Evolutionary conservation across 495 filamentous ascomycete genomes (phyloP).

Genomic region (Daldinia decipiens): DNA sequence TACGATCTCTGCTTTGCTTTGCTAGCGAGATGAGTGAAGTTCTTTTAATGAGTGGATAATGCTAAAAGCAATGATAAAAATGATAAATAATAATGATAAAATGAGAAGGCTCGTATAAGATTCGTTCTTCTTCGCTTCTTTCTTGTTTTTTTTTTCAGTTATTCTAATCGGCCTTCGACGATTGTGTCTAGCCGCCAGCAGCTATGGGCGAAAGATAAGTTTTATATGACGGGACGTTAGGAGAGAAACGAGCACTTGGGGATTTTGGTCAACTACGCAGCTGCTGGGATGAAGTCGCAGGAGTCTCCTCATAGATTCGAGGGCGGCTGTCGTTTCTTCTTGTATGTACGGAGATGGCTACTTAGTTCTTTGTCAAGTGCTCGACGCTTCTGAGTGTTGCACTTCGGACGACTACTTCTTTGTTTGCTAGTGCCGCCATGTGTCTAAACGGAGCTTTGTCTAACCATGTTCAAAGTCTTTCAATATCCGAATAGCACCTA

Average conservation of each 20-base stretch:
- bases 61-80: not conserved
- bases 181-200: slow-evolving; percentile 49
- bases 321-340: slow-evolving; percentile 45
- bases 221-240: slow-evolving; percentile 31
- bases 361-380: slow-evolving; percentile 38
- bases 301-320: slow-evolving; percentile 32
- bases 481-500: slow-evolving; percentile 29
- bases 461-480: slow-evolving; percentile 41
- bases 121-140: not conserved
- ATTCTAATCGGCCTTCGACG: slow-evolving; percentile 36
- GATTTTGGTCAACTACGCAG: slow-evolving; percentile 40
- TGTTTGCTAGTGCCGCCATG: slow-evolving; percentile 39
- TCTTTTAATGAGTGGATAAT: slow-evolving; percentile 4
- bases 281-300: slow-evolving; percentile 37
- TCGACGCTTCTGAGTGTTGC: slow-evolving; percentile 38
- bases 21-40: not conserved
- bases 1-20: not conserved
- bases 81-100: not conserved
- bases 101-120: not conserved
- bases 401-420: slow-evolving; percentile 34
- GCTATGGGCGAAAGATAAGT: slow-evolving; percentile 40
- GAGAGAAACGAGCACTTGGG: slow-evolving; percentile 45
- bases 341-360: slow-evolving; percentile 41
- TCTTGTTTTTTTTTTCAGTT: slow-evolving; percentile 1
- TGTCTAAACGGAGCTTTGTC: slow-evolving; percentile 38